These are phyloP conservation scores for Solanum pennellii DNA, from an alignment of 257 asterid genomes.

Conservation along the genomic window DNA sequence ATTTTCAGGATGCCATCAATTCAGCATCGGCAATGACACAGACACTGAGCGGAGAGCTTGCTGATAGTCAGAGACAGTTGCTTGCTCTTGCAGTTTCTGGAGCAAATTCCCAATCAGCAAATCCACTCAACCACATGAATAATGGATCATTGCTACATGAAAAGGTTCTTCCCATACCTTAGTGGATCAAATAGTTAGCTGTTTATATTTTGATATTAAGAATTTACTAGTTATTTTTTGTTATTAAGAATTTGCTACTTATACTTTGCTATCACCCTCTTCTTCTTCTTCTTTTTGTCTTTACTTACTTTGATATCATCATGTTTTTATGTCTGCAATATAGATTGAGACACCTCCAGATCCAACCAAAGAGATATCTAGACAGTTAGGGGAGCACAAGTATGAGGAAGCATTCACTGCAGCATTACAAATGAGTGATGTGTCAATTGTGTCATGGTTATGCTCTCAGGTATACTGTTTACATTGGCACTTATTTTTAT, in stretches of 20 bases:
- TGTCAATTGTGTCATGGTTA: slow-evolving; percentile 77
- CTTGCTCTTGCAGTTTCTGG: slow-evolving; percentile 52
- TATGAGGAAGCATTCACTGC: slow-evolving; percentile 85
- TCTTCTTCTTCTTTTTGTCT: background rate
- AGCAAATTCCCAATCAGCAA: slow-evolving; percentile 52
- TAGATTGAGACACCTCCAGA: slow-evolving; percentile 83
- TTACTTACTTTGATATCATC: background rate
- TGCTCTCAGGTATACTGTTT: slow-evolving; percentile 74
- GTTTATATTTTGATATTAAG: background rate
- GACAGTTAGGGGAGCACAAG: slow-evolving; percentile 68
- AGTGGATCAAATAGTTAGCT: background rate
- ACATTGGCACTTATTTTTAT: background rate
- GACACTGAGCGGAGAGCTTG: slow-evolving; percentile 67
- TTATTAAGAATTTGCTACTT: background rate
- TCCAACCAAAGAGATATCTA: slow-evolving; percentile 91
- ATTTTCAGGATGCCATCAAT: slow-evolving; percentile 68
- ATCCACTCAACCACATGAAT: slow-evolving; percentile 60
- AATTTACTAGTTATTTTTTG: background rate
- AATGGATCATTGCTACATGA: slow-evolving; percentile 91
- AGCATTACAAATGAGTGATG: slow-evolving; percentile 88
- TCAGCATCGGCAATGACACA: slow-evolving; percentile 83
- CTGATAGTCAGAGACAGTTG: slow-evolving; percentile 82
- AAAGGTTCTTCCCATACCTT: slow-evolving; percentile 39
- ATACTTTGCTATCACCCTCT: background rate
- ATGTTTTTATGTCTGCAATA: slow-evolving; percentile 3